Conservation (phyloP, 129 eudicot genomes). For the Lonicera japonica region DNA sequence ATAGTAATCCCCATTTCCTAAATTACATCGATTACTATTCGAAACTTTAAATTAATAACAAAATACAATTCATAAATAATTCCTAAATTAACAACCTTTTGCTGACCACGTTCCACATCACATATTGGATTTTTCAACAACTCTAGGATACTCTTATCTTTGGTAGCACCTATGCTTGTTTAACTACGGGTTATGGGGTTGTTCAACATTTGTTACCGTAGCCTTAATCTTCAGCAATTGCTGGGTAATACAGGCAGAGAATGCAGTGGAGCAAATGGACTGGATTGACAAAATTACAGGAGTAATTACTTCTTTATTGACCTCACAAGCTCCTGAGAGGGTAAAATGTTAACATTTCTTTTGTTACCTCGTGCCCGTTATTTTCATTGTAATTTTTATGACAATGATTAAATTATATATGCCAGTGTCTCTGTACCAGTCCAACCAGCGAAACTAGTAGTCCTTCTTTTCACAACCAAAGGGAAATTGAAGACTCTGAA, state of each 20-base stretch:
- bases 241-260: slow-evolving; percentile 69
- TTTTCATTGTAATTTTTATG: background rate
- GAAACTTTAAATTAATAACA: too few species aligned
- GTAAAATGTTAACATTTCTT: slow-evolving; percentile 25
- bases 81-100: too few species aligned
- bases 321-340: slow-evolving; percentile 64
- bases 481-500: slow-evolving; percentile 33
- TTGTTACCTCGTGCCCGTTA: background rate
- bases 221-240: background rate
- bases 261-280: slow-evolving; percentile 72
- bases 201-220: background rate
- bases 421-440: slow-evolving; percentile 48
- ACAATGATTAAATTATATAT: slow-evolving; percentile 9
- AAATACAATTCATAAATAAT: too few species aligned
- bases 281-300: slow-evolving; percentile 94
- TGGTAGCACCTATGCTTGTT: background rate
- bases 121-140: slow-evolving; percentile 9
- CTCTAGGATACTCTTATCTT: background rate
- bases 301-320: slow-evolving; percentile 82
- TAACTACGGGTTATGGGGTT: background rate
- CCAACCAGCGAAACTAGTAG: slow-evolving; percentile 46
- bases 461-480: slow-evolving; percentile 35
- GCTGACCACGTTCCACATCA: too few species aligned
- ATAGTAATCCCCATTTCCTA: too few species aligned
- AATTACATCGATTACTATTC: too few species aligned